These are phyloP conservation scores for Pholiota microspora DNA, from an alignment of 768 basidiomycete species.

Conservation along the genomic window DNA sequence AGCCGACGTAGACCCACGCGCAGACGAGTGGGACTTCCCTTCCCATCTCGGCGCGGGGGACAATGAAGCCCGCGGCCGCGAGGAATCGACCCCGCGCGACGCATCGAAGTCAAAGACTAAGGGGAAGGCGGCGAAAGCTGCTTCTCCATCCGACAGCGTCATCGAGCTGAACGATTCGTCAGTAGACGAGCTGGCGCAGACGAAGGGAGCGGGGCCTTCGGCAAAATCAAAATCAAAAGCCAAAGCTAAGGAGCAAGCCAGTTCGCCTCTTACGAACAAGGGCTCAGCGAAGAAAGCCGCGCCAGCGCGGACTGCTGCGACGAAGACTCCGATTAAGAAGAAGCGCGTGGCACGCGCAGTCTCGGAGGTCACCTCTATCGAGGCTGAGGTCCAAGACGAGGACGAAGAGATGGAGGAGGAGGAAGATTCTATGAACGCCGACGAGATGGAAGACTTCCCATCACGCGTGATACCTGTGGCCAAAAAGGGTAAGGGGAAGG, in stretches of 20 bases:
- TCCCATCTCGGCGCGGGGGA: constrained; percentile 5
- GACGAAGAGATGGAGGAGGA: neutral
- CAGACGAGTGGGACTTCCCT: constrained; percentile 10
- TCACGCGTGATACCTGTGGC: neutral
- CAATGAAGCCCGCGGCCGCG: constrained; percentile 3
- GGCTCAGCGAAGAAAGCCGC: neutral
- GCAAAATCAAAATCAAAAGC: neutral
- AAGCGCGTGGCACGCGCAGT: neutral
- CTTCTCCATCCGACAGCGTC: neutral
- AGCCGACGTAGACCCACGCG: neutral
- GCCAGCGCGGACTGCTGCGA: neutral
- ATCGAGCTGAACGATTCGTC: constrained; percentile 4
- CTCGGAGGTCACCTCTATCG: neutral
- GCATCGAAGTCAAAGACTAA: neutral
- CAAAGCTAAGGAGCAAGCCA: neutral
- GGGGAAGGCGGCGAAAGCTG: neutral
- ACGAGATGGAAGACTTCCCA: neutral
- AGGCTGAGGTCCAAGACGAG: neutral
- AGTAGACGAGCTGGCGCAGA: neutral
- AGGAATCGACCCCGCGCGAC: neutral
- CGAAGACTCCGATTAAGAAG: neutral
- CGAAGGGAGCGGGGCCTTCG: neutral
- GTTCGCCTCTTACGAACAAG: neutral
- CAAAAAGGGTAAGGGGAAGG: constrained; percentile 8
- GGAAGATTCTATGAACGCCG: neutral